Conservation (phyloP, 306 rosid species). For the Malus fusca region DNA sequence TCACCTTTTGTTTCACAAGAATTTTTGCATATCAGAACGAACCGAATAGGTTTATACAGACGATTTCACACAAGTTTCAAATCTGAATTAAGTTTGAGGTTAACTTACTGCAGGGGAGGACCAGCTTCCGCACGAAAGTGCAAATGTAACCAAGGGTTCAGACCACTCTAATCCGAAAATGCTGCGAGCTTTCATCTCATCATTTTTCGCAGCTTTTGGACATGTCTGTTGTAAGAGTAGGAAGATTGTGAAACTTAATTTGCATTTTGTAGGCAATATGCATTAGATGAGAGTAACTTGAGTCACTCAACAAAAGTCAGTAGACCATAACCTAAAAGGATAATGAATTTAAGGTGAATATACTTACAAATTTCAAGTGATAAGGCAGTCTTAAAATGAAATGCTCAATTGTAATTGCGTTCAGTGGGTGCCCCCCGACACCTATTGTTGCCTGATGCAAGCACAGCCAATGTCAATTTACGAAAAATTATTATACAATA, state of each 20-base stretch:
- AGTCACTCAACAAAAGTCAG: not conserved
- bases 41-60: not conserved
- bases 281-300: not conserved
- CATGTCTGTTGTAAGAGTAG: conserved; percentile 49
- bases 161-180: conserved; percentile 83
- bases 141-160: conserved; percentile 88
- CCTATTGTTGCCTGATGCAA: conserved; percentile 62
- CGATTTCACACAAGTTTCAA: not conserved
- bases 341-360: not conserved
- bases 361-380: conserved; percentile 89
- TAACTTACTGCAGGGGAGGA: conserved; percentile 92
- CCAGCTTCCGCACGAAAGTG: conserved; percentile 98
- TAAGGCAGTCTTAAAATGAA: conserved; percentile 91
- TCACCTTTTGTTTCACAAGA: conserved; percentile 50
- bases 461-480: not conserved
- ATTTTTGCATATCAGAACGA: not conserved
- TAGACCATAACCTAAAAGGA: not conserved
- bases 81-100: not conserved
- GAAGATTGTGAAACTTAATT: conserved; percentile 14
- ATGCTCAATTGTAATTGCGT: conserved; percentile 90
- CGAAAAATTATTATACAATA: not conserved
- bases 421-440: conserved; percentile 77
- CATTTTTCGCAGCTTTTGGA: conserved; percentile 68
- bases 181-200: conserved; percentile 70
- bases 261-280: not conserved